Percentiles rank a stretch among this genome's conserved stretches.
Evolutionary conservation across 768 basidiomycete species (phyloP).

Genomic region (Pleurotus tuoliensis): DNA sequence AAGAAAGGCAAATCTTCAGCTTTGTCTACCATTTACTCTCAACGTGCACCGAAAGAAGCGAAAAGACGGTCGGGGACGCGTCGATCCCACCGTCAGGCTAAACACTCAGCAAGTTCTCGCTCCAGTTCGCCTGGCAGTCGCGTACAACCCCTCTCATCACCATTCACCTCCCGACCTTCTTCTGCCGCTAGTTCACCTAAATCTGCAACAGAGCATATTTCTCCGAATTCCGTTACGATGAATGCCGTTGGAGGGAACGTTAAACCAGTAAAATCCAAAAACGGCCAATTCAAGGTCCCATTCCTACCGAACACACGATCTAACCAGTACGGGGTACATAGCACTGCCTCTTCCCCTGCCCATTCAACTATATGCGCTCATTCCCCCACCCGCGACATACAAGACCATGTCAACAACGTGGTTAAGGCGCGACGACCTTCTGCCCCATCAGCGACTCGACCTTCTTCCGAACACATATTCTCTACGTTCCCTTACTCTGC

Average conservation of each 20-base stretch:
- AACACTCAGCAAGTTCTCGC: background rate
- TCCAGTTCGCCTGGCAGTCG: background rate
- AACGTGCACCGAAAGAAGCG: background rate
- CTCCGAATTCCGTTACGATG: no score
- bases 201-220: no score
- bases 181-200: slow-evolving; percentile 1
- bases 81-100: background rate
- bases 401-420: background rate
- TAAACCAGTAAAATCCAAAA: background rate
- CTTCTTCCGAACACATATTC: background rate
- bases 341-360: slow-evolving; percentile 1
- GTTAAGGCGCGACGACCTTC: background rate
- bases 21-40: background rate
- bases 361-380: slow-evolving; percentile 6
- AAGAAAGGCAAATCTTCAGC: background rate
- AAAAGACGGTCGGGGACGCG: background rate
- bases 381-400: background rate
- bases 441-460: slow-evolving; percentile 4
- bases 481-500: no score
- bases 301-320: background rate
- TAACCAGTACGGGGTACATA: background rate
- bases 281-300: slow-evolving; percentile 1
- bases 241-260: background rate
- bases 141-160: background rate
- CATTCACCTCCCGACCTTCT: slow-evolving; percentile 1